Evolutionary conservation across 108 stramenopile genomes (phyloP).

Genomic region (Phaeodactylum tricornutum): DNA sequence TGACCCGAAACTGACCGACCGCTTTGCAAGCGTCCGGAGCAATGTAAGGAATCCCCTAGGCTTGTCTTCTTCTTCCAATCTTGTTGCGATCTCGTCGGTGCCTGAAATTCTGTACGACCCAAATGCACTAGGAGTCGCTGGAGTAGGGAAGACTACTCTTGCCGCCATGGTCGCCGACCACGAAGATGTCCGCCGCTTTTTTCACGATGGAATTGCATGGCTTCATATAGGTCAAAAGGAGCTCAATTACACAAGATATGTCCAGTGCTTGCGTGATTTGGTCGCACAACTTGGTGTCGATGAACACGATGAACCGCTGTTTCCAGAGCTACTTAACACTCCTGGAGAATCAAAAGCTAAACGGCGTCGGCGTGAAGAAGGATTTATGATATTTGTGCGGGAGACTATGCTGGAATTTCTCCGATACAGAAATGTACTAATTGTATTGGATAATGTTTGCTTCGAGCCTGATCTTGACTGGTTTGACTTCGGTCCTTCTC

Average conservation of each 20-base stretch:
- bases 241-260: conserved; percentile 39
- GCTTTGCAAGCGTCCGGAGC: conserved; percentile 30
- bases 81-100: conserved; percentile 36
- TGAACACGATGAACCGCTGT: conserved; percentile 28
- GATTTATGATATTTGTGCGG: conserved; percentile 61
- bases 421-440: conserved; percentile 33
- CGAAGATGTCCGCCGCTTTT: conserved; percentile 46
- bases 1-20: conserved; percentile 23
- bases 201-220: conserved; percentile 59
- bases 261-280: conserved; percentile 37
- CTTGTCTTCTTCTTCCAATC: conserved; percentile 28
- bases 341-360: conserved; percentile 43
- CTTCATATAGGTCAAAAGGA: conserved; percentile 38
- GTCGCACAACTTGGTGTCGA: conserved; percentile 31
- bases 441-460: conserved; percentile 60
- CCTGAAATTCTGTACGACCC: conserved; percentile 20
- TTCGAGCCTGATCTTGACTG: conserved; percentile 61
- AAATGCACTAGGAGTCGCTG: conserved; percentile 28
- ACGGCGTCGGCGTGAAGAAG: conserved; percentile 42
- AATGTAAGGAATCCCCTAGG: conserved; percentile 27
- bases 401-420: conserved; percentile 54
- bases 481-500: conserved; percentile 53
- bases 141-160: conserved; percentile 61
- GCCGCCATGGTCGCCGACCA: conserved; percentile 61
- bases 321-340: conserved; percentile 41